Conservation (phyloP, 2,329 filamentous ascomycete genomes). For the Alternaria conjuncta region DNA sequence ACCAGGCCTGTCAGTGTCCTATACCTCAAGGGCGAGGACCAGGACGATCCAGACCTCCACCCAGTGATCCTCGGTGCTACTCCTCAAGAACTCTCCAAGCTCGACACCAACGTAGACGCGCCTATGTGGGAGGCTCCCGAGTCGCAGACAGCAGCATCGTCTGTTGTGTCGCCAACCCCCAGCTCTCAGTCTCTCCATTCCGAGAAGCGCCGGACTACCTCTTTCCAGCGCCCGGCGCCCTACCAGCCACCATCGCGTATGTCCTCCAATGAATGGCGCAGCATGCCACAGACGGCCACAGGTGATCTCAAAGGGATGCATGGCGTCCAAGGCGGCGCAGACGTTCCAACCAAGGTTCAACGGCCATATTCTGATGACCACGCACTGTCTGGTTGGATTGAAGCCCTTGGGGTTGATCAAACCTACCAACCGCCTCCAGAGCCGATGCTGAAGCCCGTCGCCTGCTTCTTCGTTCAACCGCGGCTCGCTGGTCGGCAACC, state of each 20-base stretch:
- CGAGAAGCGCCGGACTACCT: slow-evolving; percentile 49
- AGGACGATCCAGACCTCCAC: slow-evolving; percentile 79
- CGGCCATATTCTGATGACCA: slow-evolving; percentile 66
- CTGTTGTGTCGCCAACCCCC: slow-evolving; percentile 58
- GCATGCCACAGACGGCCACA: slow-evolving; percentile 61
- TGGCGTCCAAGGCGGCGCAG: slow-evolving; percentile 53
- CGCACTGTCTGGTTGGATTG: slow-evolving; percentile 81
- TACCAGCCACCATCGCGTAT: slow-evolving; percentile 53
- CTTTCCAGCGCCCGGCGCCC: slow-evolving; percentile 54
- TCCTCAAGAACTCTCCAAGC: slow-evolving; percentile 64
- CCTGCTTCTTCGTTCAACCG: slow-evolving; percentile 84
- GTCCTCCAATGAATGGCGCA: slow-evolving; percentile 63
- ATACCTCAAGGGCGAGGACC: slow-evolving; percentile 76
- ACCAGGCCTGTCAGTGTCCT: slow-evolving; percentile 79
- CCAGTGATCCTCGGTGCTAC: slow-evolving; percentile 78
- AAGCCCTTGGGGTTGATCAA: slow-evolving; percentile 87
- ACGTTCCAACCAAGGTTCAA: slow-evolving; percentile 62
- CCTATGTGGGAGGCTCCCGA: slow-evolving; percentile 57
- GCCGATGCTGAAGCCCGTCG: slow-evolving; percentile 73
- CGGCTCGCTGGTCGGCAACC: slow-evolving; percentile 56
- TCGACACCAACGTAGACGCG: slow-evolving; percentile 52
- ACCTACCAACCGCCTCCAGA: slow-evolving; percentile 82
- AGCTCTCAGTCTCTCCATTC: slow-evolving; percentile 55
- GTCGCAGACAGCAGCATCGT: slow-evolving; percentile 63
- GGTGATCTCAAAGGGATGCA: slow-evolving; percentile 57